Evolutionary conservation across 1,284 basidiomycete species (phyloP).

Genomic region (Stygiomarasmius scandens): DNA sequence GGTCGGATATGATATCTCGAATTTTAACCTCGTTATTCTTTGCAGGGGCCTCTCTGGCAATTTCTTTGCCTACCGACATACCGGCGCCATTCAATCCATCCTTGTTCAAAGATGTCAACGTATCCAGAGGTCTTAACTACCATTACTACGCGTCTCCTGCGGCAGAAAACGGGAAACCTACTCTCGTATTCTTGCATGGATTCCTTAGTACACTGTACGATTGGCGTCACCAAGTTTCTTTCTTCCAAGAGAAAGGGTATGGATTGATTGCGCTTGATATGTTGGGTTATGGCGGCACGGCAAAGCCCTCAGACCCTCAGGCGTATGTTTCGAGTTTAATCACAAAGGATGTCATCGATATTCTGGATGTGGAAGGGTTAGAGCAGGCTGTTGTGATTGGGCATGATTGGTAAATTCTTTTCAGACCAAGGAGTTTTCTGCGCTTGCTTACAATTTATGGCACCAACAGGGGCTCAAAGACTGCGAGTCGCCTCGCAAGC

Average conservation of each 20-base stretch:
- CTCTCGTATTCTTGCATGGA: constrained; percentile 49
- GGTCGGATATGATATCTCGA: no score
- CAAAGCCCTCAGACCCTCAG: constrained; percentile 4
- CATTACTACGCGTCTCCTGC: constrained; percentile 34
- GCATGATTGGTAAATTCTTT: constrained; percentile 53
- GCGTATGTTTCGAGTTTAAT: constrained; percentile 29
- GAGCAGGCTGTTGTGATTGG: constrained; percentile 42
- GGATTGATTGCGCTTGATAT: constrained; percentile 16
- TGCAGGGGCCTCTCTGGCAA: no score
- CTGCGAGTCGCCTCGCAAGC: constrained; percentile 40
- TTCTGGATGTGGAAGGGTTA: constrained; percentile 43
- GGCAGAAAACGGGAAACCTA: constrained; percentile 29
- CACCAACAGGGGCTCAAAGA: constrained; percentile 37
- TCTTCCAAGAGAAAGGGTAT: constrained; percentile 11
- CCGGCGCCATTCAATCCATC: constrained; percentile 12
- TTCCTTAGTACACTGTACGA: constrained; percentile 46
- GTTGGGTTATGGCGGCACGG: constrained; percentile 17
- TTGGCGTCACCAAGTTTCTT: constrained; percentile 46
- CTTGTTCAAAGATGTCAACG: constrained; percentile 33
- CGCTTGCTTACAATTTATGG: not conserved
- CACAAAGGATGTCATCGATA: constrained; percentile 46
- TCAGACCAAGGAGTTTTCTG: constrained; percentile 25
- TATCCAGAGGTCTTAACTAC: constrained; percentile 39
- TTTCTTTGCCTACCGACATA: no score
- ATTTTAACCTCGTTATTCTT: no score